A percentile compares a stretch with the other conserved stretches of the same genome.
phyloP scores from a whole-genome alignment of 768 basidiomycete genomes.

The Leccinellum luteum region DNA sequence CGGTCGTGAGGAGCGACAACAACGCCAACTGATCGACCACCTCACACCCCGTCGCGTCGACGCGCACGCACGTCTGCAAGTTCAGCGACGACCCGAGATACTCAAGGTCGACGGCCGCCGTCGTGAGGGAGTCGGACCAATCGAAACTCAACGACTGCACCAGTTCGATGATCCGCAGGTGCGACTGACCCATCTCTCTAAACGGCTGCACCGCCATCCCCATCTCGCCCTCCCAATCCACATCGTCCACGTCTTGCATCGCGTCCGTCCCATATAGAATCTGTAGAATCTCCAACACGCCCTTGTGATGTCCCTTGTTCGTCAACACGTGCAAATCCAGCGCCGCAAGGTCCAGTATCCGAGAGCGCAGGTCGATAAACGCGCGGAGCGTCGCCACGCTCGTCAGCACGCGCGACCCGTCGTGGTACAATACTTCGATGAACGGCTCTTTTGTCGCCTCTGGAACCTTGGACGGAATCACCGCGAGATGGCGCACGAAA shows the following conservation, averaged over 20 bases:
- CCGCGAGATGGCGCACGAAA: conserved; percentile 81
- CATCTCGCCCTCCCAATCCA: conserved; percentile 39
- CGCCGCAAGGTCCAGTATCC: conserved; percentile 81
- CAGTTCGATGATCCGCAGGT: conserved; percentile 84
- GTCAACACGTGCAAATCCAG: conserved; percentile 88
- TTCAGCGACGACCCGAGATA: conserved; percentile 65
- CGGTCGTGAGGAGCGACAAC: conserved; percentile 60
- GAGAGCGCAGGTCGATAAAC: conserved; percentile 80
- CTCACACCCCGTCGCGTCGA: conserved; percentile 73
- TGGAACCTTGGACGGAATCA: conserved; percentile 65
- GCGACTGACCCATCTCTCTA: conserved; percentile 74
- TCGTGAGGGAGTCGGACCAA: conserved; percentile 76
- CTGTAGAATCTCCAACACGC: conserved; percentile 71
- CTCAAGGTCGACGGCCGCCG: conserved; percentile 56
- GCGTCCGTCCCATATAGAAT: conserved; percentile 72
- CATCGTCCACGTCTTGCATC: too few relatives aligned
- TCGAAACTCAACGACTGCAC: conserved; percentile 84
- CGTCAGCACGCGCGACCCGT: conserved; percentile 67
- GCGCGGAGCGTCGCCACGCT: conserved; percentile 67
- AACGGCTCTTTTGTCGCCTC: conserved; percentile 45
- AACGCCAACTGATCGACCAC: conserved; percentile 75
- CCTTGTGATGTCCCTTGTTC: conserved; percentile 70
- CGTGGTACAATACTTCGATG: conserved; percentile 62
- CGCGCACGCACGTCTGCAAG: conserved; percentile 65
- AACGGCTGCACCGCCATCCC: conserved; percentile 50